Base-by-base conservation (phyloP, 768 basidiomycete species). In the Tephrocybe sp. region DNA sequence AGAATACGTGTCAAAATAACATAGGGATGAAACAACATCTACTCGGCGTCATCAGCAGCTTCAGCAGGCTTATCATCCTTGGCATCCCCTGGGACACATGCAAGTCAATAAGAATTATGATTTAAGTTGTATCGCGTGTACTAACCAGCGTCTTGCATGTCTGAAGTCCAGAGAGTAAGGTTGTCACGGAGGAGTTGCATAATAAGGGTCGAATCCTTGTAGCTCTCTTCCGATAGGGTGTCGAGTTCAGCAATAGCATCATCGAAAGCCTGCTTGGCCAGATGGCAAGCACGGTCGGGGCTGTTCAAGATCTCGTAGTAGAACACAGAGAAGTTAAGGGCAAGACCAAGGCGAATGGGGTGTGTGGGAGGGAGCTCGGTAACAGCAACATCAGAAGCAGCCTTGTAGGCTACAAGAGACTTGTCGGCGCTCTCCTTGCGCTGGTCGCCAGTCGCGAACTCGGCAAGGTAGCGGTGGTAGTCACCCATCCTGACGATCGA, bases 221-320 rank as follows among this genome's bases (percentile, higher is more conserved):
- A 98, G 72, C 87, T 89, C 80, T 98, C 95, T 76, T 98, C 96
- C 63, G 91, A 94, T 49, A 98, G 84, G 19, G 95, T 98, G 79
- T 98, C 95, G 65, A 98, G 92, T 76, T 98, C 95, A 60, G 95
- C 94, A 68, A 98, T 98, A 40, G 96, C 96, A 70, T 98, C 95
- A 58, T 98, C 95, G 72, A 98, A 98, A 7, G 96, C 95, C 73
- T 97, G 93, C 79, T 98, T 98, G 70, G 95, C 95, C 60, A 98
- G 89, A 68, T 95, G 92, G 79, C 95, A 97, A 45, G 96, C 96
- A 72, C 93, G 92, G 73, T 97, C 95, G 60, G 96, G 94, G 72
- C 89, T 90, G 84, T 97, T 97, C 72, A 97, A 86, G 69, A 98
- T 97, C 74, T 98, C 95, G 77, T 97, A 97, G 83, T 98, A 98